phyloP scores from a whole-genome alignment of 805 yeast species.

The Ogataea nitratoaversa region DNA sequence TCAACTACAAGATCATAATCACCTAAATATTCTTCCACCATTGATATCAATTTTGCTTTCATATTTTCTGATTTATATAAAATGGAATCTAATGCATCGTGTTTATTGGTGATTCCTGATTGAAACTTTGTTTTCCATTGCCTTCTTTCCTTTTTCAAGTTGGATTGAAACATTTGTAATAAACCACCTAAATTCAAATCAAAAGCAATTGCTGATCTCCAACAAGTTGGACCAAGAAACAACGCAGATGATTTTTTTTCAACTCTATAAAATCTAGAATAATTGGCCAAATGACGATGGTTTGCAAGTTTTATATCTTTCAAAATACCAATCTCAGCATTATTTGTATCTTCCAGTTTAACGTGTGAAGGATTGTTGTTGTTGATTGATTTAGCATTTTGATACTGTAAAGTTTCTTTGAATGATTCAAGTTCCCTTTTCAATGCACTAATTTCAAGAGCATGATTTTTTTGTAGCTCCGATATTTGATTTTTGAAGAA shows the following conservation, averaged over 20 bases:
- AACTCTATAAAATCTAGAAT: conserved; percentile 4
- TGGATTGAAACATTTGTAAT: conserved; percentile 1
- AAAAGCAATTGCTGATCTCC: conserved; percentile 11
- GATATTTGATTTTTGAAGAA: background rate
- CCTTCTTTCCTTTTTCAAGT: conserved; percentile 10
- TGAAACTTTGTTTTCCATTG: conserved; percentile 13
- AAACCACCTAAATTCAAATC: conserved; percentile 8
- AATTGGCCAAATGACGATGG: background rate
- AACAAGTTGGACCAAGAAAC: conserved; percentile 15
- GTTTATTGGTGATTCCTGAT: background rate
- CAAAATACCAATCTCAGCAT: background rate
- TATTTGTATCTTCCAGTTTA: background rate
- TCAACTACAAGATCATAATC: conserved; percentile 8
- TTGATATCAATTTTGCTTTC: background rate
- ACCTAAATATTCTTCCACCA: conserved; percentile 17
- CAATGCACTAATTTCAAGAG: background rate
- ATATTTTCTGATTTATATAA: background rate
- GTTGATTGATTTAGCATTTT: no score
- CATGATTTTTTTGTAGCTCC: background rate
- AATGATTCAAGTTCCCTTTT: background rate
- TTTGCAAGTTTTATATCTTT: conserved; percentile 1
- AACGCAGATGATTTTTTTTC: conserved; percentile 6
- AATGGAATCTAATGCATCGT: background rate
- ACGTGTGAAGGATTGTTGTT: background rate
- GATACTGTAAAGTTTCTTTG: background rate